Evolutionary conservation across 108 stramenopile species (phyloP), one percentile per base, ranked within the genome.

Genomic region (Bacterosira constricta): DNA sequence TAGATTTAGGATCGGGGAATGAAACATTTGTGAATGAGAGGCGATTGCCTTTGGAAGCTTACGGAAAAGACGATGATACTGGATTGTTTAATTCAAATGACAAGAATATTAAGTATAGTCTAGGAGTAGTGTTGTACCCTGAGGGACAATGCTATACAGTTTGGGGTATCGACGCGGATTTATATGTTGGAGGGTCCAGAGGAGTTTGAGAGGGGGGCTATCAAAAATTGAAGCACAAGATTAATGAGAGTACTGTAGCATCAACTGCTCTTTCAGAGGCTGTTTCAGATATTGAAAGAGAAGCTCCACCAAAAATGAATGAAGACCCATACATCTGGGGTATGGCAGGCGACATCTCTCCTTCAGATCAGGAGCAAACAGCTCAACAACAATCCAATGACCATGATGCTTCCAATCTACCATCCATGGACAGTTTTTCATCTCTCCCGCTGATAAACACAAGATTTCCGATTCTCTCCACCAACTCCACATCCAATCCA

Each of bases 81-180:
- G 10, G 25, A 18, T 52, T 37, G 21, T 15, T 12, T 41, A 55
- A 20, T 6, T 60, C 3, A 5, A 51, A 36, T 13, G 64, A 77
- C 54, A n/a, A n/a, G n/a, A 53, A 63, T 23, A 30, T 12, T 11
- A 63, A 74, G 56, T 89, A 87, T 17, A 58, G 83, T 8, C 66
- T 88, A 36, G 91, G 92, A 4, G 83, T 93, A 42, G 59, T 88
- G 63, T 1, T 93, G n/a, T 87, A 67, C 64, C 87, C 86, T 0
- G 90, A 88, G 4, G 90, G n/a, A n/a, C n/a, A n/a, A 90, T 73
- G 79, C 86, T 4, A 73, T 93, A 21, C 57, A 69, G 42, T 90
- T 91, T 75, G 92, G 92, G 8, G 87, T 80, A 4, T 79, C 77
- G 6, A 89, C 92, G 39, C 68, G 92, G 17, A 26, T 85, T 2